Conservation (phyloP, 2,329 filamentous ascomycete genomes). For the Colletotrichum musae region DNA sequence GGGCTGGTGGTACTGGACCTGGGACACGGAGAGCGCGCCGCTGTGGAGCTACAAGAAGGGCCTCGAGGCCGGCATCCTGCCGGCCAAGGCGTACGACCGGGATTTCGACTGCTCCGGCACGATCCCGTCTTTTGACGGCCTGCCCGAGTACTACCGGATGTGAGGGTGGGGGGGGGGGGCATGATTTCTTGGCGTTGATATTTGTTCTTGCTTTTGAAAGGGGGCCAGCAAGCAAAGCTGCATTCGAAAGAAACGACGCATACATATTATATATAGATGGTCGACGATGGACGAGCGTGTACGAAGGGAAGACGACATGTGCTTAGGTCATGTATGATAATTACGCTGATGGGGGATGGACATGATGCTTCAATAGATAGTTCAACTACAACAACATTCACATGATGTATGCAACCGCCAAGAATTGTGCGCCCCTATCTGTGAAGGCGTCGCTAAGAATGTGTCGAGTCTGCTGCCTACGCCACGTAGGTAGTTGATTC, state of each 20-base stretch:
- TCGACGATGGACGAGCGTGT: slow-evolving; percentile 2
- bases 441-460: too few relatives aligned
- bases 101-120: slow-evolving; percentile 76
- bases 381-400: not conserved
- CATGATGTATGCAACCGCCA: not conserved
- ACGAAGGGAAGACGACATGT: not conserved
- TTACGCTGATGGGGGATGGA: slow-evolving; percentile 16
- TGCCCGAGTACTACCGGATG: slow-evolving; percentile 65
- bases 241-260: not conserved
- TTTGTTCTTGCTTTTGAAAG: too few relatives aligned
- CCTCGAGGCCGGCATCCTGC: slow-evolving; percentile 83
- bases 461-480: too few relatives aligned
- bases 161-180: too few relatives aligned
- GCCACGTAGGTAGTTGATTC: too few relatives aligned
- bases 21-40: slow-evolving; percentile 87
- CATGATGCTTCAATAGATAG: slow-evolving; percentile 30
- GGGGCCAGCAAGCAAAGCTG: slow-evolving; percentile 20
- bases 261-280: slow-evolving; percentile 10
- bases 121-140: slow-evolving; percentile 68
- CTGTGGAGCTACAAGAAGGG: slow-evolving; percentile 96
- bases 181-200: slow-evolving; percentile 11
- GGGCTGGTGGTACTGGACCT: slow-evolving; percentile 99
- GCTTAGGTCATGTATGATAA: slow-evolving; percentile 24
- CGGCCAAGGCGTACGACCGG: slow-evolving; percentile 78
- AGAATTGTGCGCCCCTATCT: too few relatives aligned